phyloP scores from a whole-genome alignment of 176 grass and related monocot genomes.

The Carex parvula region DNA sequence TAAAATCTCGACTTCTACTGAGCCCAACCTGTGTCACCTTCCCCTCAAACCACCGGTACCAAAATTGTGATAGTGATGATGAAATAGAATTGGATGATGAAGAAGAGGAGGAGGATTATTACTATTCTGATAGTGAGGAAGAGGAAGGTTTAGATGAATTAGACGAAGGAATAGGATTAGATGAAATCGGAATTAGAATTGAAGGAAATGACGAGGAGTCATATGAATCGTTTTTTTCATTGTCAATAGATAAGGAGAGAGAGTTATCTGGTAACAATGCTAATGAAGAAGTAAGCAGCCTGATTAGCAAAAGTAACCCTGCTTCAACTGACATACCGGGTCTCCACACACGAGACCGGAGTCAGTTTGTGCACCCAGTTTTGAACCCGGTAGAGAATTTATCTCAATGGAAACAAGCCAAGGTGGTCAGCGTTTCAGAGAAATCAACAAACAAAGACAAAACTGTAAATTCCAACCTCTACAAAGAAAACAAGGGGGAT shows the following conservation, averaged over 20 bases:
- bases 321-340: conserved; percentile 33
- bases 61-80: conserved; percentile 55
- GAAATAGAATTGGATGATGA: conserved; percentile 52
- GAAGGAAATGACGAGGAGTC: conserved; percentile 68
- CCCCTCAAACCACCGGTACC: conserved; percentile 79
- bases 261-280: conserved; percentile 14
- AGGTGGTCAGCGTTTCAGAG: conserved; percentile 29
- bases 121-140: conserved; percentile 33
- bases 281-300: conserved; percentile 29
- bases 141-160: conserved; percentile 55
- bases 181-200: conserved; percentile 36
- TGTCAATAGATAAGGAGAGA: conserved; percentile 42
- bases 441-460: conserved; percentile 20
- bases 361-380: conserved; percentile 49
- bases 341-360: conserved; percentile 51
- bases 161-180: conserved; percentile 43
- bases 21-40: conserved; percentile 45
- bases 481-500: conserved; percentile 74
- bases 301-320: conserved; percentile 3
- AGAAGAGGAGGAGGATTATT: conserved; percentile 43
- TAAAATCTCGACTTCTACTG: conserved; percentile 36
- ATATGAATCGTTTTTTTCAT: conserved; percentile 82
- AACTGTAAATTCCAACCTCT: conserved; percentile 22
- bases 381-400: conserved; percentile 71
- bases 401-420: conserved; percentile 71